Evolutionary conservation across 331 rosid genomes (phyloP), one percentile per base, ranked within the genome.

Genomic region (Saraca asoca): DNA sequence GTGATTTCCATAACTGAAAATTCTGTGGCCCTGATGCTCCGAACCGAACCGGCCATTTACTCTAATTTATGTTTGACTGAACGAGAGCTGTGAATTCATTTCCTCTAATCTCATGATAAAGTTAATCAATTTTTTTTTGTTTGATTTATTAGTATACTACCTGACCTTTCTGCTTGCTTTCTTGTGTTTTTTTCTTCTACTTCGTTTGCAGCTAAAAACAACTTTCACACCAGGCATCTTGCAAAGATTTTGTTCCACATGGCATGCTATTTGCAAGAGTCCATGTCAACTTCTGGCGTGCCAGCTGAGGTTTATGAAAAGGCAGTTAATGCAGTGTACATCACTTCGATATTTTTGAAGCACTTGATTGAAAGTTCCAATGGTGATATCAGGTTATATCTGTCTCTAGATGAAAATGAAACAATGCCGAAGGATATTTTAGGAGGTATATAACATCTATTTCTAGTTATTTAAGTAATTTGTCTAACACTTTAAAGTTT

Each of bases 201-300:
- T 69, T 80, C 42, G 69, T 53, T 61, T 77, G 73, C 97, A 94
- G 99, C 83, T 0, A 83, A 78, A 79, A 94, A 94, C 81, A 94
- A 90, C 76, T 66, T 51, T 53, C 69, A 66, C 52, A 90, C 99
- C 54, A 88, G 88, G 80, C 97, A 94, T 80, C 97, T 94, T 62
- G 87, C 95, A 7, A 94, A 94, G 85, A 76, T 94, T 86, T 81
- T 94, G 81, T 83, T 86, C 82, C 97, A 90, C 75, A 70, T 94
- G 73, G 88, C 93, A 17, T 51, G 93, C 85, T 85, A 83, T 76
- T 85, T 94, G 80, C 95, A 91, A 75, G 95, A 90, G 68, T 85
- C 81, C 68, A 72, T 81, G 79, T 85, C 96, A 73, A 59, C 80
- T 58, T 64, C 92, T 61, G 95, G 82, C 64, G 85, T 70, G 33